phyloP scores from a whole-genome alignment of 2,329 filamentous ascomycete species.

The Cladosporium sp. region DNA sequence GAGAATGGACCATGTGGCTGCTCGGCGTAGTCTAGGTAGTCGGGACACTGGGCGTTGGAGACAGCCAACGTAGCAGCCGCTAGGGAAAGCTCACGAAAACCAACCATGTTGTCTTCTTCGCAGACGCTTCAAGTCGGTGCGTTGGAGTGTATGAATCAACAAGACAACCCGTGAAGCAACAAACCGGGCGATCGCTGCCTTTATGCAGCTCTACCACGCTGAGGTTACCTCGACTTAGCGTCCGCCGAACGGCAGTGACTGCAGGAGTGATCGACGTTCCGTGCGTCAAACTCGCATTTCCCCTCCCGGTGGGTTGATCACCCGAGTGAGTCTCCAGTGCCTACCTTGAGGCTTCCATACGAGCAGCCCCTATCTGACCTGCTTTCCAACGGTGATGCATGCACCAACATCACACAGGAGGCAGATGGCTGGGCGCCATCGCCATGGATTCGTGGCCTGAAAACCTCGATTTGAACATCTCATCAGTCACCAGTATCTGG shows the following conservation, averaged over 20 bases:
- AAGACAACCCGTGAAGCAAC: neutral
- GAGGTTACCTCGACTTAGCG: neutral
- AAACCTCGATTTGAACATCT: too few relatives aligned
- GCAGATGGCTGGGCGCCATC: too few relatives aligned
- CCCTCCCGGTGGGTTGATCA: too few relatives aligned
- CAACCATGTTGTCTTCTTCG: neutral
- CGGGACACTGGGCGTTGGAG: constrained; percentile 30
- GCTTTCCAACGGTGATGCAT: too few relatives aligned
- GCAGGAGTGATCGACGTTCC: neutral
- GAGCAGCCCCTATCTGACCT: too few relatives aligned
- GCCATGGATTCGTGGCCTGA: too few relatives aligned
- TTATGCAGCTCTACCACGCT: neutral
- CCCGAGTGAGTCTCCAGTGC: too few relatives aligned
- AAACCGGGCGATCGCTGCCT: neutral
- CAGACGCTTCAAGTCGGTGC: too few relatives aligned
- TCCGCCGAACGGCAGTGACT: neutral
- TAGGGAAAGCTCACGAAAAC: neutral
- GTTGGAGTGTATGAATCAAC: too few relatives aligned
- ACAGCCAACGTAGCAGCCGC: neutral
- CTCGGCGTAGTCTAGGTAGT: constrained; percentile 39
- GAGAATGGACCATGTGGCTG: constrained; percentile 39
- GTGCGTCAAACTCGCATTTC: neutral
- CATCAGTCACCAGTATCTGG: too few relatives aligned
- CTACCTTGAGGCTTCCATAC: too few relatives aligned
- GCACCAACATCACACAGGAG: too few relatives aligned